Evolutionary conservation across 768 basidiomycete species (phyloP), one percentile per base, ranked within the genome.

Genomic region (Paxillus rubicundulus): DNA sequence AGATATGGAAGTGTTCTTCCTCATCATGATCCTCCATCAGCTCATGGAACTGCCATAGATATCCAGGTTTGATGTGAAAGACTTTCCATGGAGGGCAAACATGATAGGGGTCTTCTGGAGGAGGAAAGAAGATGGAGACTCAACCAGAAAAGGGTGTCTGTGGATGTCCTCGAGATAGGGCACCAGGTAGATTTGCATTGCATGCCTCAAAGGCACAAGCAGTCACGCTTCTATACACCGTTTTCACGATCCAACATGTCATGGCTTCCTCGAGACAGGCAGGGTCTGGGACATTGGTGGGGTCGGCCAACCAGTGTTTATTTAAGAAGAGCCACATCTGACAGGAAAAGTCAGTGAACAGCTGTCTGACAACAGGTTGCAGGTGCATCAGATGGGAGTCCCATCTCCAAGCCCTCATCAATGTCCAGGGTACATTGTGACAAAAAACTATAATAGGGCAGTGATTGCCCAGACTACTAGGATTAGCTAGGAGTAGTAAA

Each of bases 371-470:
- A 9, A 52, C 16, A 0, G 9, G 30, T 17, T 40, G 12, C 13
- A 44, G n/a, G 14, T 20, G 3, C 1, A 21, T 16, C 10, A 55
- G 17, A 3, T 47, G 14, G 9, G 16, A 14, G 1, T 4, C 30
- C 46, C 50, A 56, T 20, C 2, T 40, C 46, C 46, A 56, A 9
- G 45, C 13, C 6, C 37, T 7, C 36, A 56, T 47, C 3, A 56
- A 28, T 5, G 47, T 20, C 17, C 47, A 43, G 27, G 55, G 47
- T 2, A n/a, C n/a, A n/a, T n/a, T n/a, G n/a, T n/a, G n/a, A n/a
- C n/a, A n/a, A n/a, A n/a, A n/a, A n/a, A n/a, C n/a, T n/a, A n/a
- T n/a, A n/a, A n/a, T n/a, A n/a, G n/a, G n/a, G n/a, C n/a, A n/a
- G n/a, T n/a, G n/a, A n/a, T n/a, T n/a, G n/a, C n/a, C n/a, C n/a